These are phyloP conservation scores for Cryphonectria nitschkei DNA, from an alignment of 2,329 filamentous ascomycete genomes.

Conservation along the genomic window DNA sequence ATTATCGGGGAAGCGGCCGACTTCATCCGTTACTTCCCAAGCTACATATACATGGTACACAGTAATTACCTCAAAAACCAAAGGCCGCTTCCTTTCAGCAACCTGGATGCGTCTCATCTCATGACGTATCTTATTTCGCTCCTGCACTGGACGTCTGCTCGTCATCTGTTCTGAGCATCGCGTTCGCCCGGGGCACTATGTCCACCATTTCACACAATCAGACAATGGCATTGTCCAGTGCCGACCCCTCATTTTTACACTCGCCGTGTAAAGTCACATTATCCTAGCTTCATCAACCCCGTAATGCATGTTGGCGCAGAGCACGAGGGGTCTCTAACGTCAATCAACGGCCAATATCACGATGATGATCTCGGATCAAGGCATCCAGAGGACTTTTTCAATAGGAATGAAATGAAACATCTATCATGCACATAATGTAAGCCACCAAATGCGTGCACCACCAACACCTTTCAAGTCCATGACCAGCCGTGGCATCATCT, in stretches of 20 bases:
- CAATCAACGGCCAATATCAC: neutral
- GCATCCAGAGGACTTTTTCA: neutral
- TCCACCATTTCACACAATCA: neutral
- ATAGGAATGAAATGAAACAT: constrained; percentile 12
- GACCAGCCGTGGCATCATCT: constrained; percentile 2
- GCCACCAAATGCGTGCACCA: constrained; percentile 12
- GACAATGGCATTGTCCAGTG: constrained; percentile 28
- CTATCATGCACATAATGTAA: constrained; percentile 20
- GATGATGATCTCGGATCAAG: neutral
- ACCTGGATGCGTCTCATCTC: neutral
- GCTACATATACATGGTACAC: neutral
- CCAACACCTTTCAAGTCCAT: constrained; percentile 13
- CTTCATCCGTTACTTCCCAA: neutral
- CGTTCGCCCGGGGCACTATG: neutral
- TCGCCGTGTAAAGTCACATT: neutral
- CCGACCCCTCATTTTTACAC: constrained; percentile 16
- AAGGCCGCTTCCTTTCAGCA: neutral
- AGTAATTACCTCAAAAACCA: neutral
- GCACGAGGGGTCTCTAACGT: neutral
- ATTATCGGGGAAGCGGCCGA: constrained; percentile 17
- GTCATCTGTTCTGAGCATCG: neutral
- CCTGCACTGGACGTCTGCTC: neutral
- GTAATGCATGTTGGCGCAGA: neutral
- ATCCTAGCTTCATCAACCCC: neutral
- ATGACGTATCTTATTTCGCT: neutral